phyloP scores from a whole-genome alignment of 208 protist genomes.

The Trypanosomatidae sp. region DNA sequence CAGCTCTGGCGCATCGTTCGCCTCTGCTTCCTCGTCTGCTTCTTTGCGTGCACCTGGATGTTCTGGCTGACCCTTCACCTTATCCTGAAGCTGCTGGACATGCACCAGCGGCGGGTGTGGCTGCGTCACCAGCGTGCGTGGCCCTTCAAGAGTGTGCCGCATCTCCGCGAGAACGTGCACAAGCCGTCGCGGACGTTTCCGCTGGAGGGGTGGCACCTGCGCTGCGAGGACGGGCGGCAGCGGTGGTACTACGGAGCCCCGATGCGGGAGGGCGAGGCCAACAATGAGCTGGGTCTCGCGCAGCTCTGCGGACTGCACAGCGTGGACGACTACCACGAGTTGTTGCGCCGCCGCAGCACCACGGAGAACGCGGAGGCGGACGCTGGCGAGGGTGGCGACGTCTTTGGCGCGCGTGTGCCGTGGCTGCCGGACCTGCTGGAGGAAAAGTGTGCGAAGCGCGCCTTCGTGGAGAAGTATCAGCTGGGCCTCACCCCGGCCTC shows the following conservation, averaged over 20 bases:
- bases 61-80: constrained; percentile 49
- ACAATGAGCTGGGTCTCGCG: constrained; percentile 57
- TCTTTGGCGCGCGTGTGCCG: not conserved
- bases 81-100: constrained; percentile 44
- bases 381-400: not conserved
- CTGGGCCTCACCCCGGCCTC: constrained; percentile 41
- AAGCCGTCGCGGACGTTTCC: constrained; percentile 40
- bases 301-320: constrained; percentile 49
- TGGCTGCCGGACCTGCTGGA: constrained; percentile 35
- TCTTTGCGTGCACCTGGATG: constrained; percentile 38
- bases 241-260: constrained; percentile 75
- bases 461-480: constrained; percentile 69
- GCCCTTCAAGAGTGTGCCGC: constrained; percentile 54
- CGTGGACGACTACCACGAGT: constrained; percentile 35
- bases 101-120: constrained; percentile 46
- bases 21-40: constrained; percentile 13
- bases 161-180: constrained; percentile 45
- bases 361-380: not conserved
- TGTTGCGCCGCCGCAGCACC: constrained; percentile 10
- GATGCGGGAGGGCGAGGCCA: constrained; percentile 47
- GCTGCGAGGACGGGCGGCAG: constrained; percentile 88
- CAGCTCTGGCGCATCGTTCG: constrained; percentile 17
- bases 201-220: constrained; percentile 73
- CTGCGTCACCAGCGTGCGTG: constrained; percentile 39
- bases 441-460: constrained; percentile 39